phyloP scores from a whole-genome alignment of 495 filamentous ascomycete genomes.

The Xylaria curta region DNA sequence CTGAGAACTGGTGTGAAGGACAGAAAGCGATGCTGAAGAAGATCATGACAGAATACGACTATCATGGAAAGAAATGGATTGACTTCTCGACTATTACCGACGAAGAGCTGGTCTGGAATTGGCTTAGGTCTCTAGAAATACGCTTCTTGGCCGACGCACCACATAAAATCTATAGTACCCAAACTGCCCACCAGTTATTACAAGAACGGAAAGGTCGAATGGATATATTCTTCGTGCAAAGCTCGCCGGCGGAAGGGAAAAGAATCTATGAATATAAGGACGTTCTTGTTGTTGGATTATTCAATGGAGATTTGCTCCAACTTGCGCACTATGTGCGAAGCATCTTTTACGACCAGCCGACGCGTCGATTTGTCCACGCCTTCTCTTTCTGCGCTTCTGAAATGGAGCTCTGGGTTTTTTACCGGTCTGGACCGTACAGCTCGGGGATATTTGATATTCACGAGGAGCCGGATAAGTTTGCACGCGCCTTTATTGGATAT shows the following conservation, averaged over 20 bases:
- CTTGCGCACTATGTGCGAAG: constrained; percentile 12
- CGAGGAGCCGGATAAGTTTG: constrained; percentile 33
- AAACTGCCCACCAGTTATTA: constrained; percentile 15
- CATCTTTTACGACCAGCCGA: constrained; percentile 23
- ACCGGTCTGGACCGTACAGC: constrained; percentile 47
- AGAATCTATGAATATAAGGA: constrained; percentile 17
- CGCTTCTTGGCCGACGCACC: not conserved
- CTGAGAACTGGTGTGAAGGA: constrained; percentile 16
- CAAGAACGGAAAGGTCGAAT: constrained; percentile 19
- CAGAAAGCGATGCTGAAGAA: constrained; percentile 9
- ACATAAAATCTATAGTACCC: constrained; percentile 4
- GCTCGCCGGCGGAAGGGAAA: not conserved
- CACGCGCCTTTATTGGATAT: constrained; percentile 39
- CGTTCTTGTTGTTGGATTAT: constrained; percentile 10
- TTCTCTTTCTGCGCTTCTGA: constrained; percentile 37
- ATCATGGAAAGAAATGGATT: constrained; percentile 1
- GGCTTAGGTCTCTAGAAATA: constrained; percentile 10
- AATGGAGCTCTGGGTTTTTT: constrained; percentile 48
- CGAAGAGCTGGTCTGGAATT: constrained; percentile 18
- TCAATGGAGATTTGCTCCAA: constrained; percentile 8
- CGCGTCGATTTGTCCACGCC: constrained; percentile 40
- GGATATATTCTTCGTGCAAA: constrained; percentile 18
- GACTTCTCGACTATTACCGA: not conserved
- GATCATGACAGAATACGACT: constrained; percentile 8
- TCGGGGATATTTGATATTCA: constrained; percentile 43